phyloP scores from a whole-genome alignment of 306 rosid genomes.

The Castanopsis chinensis region DNA sequence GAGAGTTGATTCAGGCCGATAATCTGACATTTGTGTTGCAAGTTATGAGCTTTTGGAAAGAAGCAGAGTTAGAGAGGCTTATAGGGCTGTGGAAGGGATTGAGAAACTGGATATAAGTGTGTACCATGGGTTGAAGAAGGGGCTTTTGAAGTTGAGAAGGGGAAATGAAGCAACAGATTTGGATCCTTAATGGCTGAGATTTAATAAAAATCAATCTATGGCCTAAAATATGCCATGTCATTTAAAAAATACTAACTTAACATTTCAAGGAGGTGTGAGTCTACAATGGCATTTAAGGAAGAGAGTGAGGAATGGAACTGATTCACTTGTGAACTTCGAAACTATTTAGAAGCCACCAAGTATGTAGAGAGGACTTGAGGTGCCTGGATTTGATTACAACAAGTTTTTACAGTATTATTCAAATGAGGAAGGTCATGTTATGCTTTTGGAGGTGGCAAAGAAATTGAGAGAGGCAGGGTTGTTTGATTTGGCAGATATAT shows the following conservation, averaged over 20 bases:
- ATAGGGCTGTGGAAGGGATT: slow-evolving; percentile 1
- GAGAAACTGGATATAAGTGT: slow-evolving; percentile 44
- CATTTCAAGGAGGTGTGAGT: slow-evolving; percentile 46
- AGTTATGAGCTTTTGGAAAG: slow-evolving; percentile 49
- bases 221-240: too few species aligned
- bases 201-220: too few species aligned
- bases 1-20: slow-evolving; percentile 54
- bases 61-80: background rate
- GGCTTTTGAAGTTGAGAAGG: slow-evolving; percentile 68
- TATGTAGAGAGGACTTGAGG: slow-evolving; percentile 80
- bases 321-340: slow-evolving; percentile 73
- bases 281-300: slow-evolving; percentile 44
- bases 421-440: slow-evolving; percentile 66
- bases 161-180: slow-evolving; percentile 55
- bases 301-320: slow-evolving; percentile 63
- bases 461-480: slow-evolving; percentile 75
- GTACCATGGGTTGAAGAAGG: slow-evolving; percentile 75
- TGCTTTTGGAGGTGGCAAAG: slow-evolving; percentile 76
- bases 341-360: slow-evolving; percentile 75
- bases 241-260: too few species aligned
- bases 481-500: slow-evolving; percentile 84
- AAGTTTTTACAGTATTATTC: slow-evolving; percentile 70
- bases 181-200: too few species aligned
- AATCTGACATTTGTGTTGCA: slow-evolving; percentile 42
- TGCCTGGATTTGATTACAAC: slow-evolving; percentile 81